Percentiles rank a stretch among this genome's conserved stretches.
phyloP scores from a whole-genome alignment of 2,329 filamentous ascomycete species.

The Orbilia ellipsospora region DNA sequence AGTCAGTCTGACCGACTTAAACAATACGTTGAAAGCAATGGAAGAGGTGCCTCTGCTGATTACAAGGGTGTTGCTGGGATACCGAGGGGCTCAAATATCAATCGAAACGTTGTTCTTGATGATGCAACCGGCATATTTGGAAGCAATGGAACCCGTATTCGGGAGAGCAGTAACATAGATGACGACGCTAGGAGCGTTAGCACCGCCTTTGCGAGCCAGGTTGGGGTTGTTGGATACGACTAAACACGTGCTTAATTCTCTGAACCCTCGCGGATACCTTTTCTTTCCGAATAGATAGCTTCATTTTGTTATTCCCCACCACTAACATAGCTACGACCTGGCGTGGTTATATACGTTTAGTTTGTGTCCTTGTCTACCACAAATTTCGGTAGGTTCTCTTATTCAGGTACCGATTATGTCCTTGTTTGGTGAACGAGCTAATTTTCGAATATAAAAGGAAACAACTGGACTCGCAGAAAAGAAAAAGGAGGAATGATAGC shows the following conservation, averaged over 20 bases:
- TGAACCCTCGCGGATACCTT: too few species aligned
- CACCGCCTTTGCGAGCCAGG: slow-evolving; percentile 95
- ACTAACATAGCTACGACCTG: too few species aligned
- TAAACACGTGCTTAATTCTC: slow-evolving; percentile 62
- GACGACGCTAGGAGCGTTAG: slow-evolving; percentile 97
- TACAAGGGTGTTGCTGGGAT: slow-evolving; percentile 63
- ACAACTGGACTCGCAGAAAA: too few species aligned
- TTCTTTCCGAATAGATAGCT: too few species aligned
- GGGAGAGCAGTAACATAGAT: slow-evolving; percentile 69
- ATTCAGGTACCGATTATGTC: too few species aligned
- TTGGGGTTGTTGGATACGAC: slow-evolving; percentile 74
- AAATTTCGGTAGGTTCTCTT: too few species aligned
- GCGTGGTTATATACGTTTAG: too few species aligned
- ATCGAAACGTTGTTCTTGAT: slow-evolving; percentile 31
- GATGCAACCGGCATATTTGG: slow-evolving; percentile 73
- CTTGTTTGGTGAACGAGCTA: too few species aligned
- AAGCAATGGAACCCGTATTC: slow-evolving; percentile 66
- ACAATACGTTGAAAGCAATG: slow-evolving; percentile 89
- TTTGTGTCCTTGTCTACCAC: too few species aligned
- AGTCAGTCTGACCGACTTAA: slow-evolving; percentile 91
- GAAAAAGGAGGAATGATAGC: too few species aligned
- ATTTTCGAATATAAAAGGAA: too few species aligned
- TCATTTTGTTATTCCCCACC: background rate
- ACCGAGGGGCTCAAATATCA: slow-evolving; percentile 63
- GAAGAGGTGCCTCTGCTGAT: slow-evolving; percentile 68